A percentile compares a stretch with the other conserved stretches of the same genome.
Evolutionary conservation across 2,329 filamentous ascomycete genomes (phyloP).

Genomic region (Claviceps sp.): DNA sequence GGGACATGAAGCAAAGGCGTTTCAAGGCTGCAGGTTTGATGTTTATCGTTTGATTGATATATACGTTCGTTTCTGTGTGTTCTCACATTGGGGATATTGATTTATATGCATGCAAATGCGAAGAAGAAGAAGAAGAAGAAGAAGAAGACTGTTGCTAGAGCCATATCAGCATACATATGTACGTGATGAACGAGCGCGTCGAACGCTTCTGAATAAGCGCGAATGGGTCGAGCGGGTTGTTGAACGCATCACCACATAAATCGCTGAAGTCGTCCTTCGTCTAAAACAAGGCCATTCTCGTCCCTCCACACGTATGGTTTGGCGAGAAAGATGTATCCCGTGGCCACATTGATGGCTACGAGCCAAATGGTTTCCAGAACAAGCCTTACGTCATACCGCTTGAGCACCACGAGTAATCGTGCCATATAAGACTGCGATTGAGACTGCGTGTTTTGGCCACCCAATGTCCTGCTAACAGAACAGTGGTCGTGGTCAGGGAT

Average conservation of each 20-base stretch:
- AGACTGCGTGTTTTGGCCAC: background rate
- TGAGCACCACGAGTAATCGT: constrained; percentile 5
- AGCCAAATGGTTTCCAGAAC: constrained; percentile 57
- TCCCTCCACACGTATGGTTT: constrained; percentile 54
- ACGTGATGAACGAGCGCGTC: too few species aligned
- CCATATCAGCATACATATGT: too few species aligned
- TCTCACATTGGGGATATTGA: too few species aligned
- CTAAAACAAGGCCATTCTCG: constrained; percentile 36
- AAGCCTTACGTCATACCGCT: constrained; percentile 32
- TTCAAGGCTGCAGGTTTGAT: background rate
- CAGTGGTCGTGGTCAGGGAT: constrained; percentile 13
- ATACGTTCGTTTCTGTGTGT: background rate
- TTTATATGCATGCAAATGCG: too few species aligned
- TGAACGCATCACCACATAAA: constrained; percentile 61
- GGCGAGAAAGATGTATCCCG: constrained; percentile 59
- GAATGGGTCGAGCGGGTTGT: too few species aligned
- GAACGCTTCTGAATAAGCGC: too few species aligned
- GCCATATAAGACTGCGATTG: background rate
- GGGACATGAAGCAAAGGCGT: constrained; percentile 2
- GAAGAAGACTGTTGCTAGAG: too few species aligned
- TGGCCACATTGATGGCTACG: constrained; percentile 46
- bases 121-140: too few species aligned
- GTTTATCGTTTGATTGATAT: background rate
- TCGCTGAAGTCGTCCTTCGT: constrained; percentile 49
- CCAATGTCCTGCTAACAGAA: background rate